Evolutionary conservation across 176 grass and related monocot species (phyloP).

Genomic region (Tillandsia fasciculata): DNA sequence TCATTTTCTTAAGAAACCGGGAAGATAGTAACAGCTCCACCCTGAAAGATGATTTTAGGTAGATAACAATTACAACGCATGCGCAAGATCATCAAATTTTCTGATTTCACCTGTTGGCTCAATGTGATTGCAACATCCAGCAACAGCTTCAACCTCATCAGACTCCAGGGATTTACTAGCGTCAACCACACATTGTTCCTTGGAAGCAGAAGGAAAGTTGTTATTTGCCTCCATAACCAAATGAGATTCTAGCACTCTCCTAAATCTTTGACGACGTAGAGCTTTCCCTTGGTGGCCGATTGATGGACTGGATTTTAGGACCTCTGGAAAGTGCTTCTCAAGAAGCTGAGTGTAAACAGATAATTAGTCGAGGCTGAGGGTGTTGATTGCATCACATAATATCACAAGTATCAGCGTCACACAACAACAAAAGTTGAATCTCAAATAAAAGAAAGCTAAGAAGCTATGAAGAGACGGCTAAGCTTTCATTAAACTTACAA

Average conservation of each 20-base stretch:
- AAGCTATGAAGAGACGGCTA: no score
- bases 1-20: neutral
- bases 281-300: slow-evolving; percentile 94
- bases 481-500: no score
- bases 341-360: slow-evolving; percentile 38
- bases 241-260: slow-evolving; percentile 50
- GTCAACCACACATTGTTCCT: slow-evolving; percentile 20
- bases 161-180: slow-evolving; percentile 5
- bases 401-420: neutral
- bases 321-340: slow-evolving; percentile 65
- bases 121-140: slow-evolving; percentile 1
- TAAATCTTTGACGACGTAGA: slow-evolving; percentile 49
- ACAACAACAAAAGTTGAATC: neutral
- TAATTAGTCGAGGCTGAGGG: slow-evolving; percentile 2
- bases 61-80: neutral
- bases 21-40: neutral
- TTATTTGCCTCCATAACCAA: slow-evolving; percentile 9
- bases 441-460: neutral
- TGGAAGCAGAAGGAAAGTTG: slow-evolving; percentile 14
- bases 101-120: slow-evolving; percentile 12
- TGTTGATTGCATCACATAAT: neutral
- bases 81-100: neutral
- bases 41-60: neutral
- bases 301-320: slow-evolving; percentile 62
- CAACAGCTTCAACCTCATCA: slow-evolving; percentile 18